Evolutionary conservation across 306 rosid species (phyloP).

Genomic region (Potentilla sterilis): DNA sequence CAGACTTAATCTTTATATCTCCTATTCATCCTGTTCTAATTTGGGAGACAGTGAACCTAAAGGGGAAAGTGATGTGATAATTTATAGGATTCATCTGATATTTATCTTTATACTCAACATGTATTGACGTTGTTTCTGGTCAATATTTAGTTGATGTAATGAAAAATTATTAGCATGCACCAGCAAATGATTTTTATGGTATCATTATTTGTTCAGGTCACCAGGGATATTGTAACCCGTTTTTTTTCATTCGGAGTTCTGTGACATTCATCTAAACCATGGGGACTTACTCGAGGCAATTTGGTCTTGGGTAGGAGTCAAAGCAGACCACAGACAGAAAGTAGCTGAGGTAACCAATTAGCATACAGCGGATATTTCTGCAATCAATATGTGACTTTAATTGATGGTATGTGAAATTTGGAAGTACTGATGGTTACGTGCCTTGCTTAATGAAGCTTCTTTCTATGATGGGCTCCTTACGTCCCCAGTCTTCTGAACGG

Average conservation of each 20-base stretch:
- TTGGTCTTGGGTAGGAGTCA: slow-evolving; percentile 95
- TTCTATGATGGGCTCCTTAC: slow-evolving; percentile 87
- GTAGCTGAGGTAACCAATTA: slow-evolving; percentile 84
- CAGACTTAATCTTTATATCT: too few relatives aligned
- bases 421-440: slow-evolving; percentile 27
- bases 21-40: background rate
- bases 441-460: slow-evolving; percentile 66
- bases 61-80: background rate
- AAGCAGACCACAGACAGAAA: slow-evolving; percentile 77
- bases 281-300: slow-evolving; percentile 79
- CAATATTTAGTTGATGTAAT: background rate
- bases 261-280: slow-evolving; percentile 90
- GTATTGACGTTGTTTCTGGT: background rate
- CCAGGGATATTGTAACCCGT: slow-evolving; percentile 64
- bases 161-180: background rate
- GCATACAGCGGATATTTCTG: slow-evolving; percentile 20
- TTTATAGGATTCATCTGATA: background rate
- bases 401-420: background rate
- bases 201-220: slow-evolving; percentile 52
- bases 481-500: slow-evolving; percentile 86
- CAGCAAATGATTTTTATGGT: background rate
- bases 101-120: background rate
- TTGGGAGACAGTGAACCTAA: background rate
- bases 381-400: background rate
- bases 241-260: slow-evolving; percentile 60